Percentiles rank a stretch among this genome's conserved stretches.
These are phyloP conservation scores for Naganishia friedmannii DNA, from an alignment of 768 basidiomycete genomes.

Conservation along the genomic window DNA sequence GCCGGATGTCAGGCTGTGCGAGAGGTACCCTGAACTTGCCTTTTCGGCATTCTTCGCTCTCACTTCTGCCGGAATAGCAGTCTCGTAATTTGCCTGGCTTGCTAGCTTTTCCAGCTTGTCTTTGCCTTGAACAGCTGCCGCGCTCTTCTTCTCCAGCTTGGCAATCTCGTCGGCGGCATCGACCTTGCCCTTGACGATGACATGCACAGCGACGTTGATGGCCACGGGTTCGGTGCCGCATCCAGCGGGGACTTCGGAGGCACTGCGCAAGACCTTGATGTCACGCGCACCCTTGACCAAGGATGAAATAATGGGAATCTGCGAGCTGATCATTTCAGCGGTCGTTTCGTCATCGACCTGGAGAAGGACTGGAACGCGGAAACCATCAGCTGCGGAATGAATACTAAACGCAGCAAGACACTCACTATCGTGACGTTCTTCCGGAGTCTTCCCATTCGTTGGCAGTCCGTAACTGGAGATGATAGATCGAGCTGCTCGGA, in stretches of 20 bases:
- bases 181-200: slow-evolving; percentile 88
- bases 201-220: slow-evolving; percentile 75
- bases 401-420: slow-evolving; percentile 6
- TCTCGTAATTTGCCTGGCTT: slow-evolving; percentile 59
- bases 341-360: slow-evolving; percentile 69
- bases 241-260: slow-evolving; percentile 71
- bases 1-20: neutral
- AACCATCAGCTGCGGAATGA: slow-evolving; percentile 23
- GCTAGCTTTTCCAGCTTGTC: slow-evolving; percentile 74
- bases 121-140: slow-evolving; percentile 63
- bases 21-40: neutral
- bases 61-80: neutral
- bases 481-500: slow-evolving; percentile 77
- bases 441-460: slow-evolving; percentile 48
- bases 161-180: slow-evolving; percentile 82
- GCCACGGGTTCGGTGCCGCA: slow-evolving; percentile 78
- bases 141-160: slow-evolving; percentile 86
- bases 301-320: slow-evolving; percentile 70
- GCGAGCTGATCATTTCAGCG: slow-evolving; percentile 66
- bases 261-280: slow-evolving; percentile 63
- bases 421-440: slow-evolving; percentile 46
- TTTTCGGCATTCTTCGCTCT: neutral
- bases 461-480: slow-evolving; percentile 84
- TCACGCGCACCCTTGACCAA: slow-evolving; percentile 85
- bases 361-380: slow-evolving; percentile 64